Evolutionary conservation across 2,329 filamentous ascomycete genomes (phyloP), one percentile per base, ranked within the genome.

Genomic region (Penicillium sp.): DNA sequence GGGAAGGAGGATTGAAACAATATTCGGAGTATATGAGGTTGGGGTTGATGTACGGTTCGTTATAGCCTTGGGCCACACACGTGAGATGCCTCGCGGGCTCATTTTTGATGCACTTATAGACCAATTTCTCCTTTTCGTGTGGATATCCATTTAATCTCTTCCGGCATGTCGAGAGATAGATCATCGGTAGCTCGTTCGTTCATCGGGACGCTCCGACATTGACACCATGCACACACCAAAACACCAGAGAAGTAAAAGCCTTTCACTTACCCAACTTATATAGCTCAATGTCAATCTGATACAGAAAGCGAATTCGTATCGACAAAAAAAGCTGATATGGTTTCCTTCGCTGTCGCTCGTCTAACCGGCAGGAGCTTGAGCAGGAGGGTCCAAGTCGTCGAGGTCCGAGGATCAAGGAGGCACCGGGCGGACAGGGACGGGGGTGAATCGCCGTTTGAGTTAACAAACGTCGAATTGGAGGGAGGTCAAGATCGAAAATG

Each of bases 331-430:
- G 18, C 25, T 33, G 28, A 34, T 35, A 39, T 29, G 35, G 42
- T 42, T 48, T 54, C 63, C 64, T 62, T 64, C 63, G 48, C 60
- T 61, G 57, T 65, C 57, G 64, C 63, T 65, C 66, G 61, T 68
- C 64, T 68, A 69, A 65, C 64, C 67, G 64, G 66, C 62, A 69
- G 66, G 62, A 68, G 66, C 64, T 63, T 59, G 59, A 62, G 61
- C 60, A 68, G 65, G 63, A 59, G 59, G 56, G 63, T 59, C 41
- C 35, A 55, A 56, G 60, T 62, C 51, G 65, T 65, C 61, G 62
- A 51, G 57, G 59, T 62, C 53, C 53, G 45, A 35, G 63, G 57
- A 63, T 64, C 58, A 59, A 49, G 57, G 59, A 55, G 62, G 62
- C 60, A 63, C 63, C 62, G 67, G 51, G 42, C 50, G 56, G 63